phyloP scores from a whole-genome alignment of 441 rosid genomes.

The Lepidium campestre region DNA sequence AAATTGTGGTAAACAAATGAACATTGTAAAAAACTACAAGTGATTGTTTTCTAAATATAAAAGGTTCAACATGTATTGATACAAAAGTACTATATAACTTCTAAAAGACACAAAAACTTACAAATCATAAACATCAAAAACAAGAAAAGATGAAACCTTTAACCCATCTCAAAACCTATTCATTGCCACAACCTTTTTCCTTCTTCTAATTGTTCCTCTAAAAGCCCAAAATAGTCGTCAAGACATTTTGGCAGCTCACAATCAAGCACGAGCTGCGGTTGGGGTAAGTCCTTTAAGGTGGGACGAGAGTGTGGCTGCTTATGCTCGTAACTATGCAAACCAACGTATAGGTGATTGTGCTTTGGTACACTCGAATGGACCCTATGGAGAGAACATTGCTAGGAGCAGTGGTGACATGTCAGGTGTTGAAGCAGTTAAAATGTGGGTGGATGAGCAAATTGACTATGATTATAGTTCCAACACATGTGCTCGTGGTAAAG shows the following conservation, averaged over 20 bases:
- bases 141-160: constrained; percentile 5
- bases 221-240: constrained; percentile 34
- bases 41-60: neutral
- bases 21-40: constrained; percentile 3
- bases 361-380: constrained; percentile 13
- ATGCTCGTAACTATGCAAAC: constrained; percentile 27
- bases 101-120: neutral
- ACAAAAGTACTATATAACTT: constrained; percentile 14
- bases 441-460: constrained; percentile 29
- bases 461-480: constrained; percentile 23
- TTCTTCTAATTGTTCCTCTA: neutral
- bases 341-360: constrained; percentile 23
- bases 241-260: constrained; percentile 26
- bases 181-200: constrained; percentile 10
- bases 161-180: neutral
- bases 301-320: constrained; percentile 15
- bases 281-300: constrained; percentile 27
- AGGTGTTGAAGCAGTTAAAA: constrained; percentile 17
- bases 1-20: neutral
- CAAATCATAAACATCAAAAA: neutral
- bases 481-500: constrained; percentile 7
- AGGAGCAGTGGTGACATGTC: constrained; percentile 21
- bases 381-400: constrained; percentile 29
- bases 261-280: constrained; percentile 22
- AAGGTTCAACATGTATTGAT: neutral